phyloP scores from a whole-genome alignment of 768 basidiomycete genomes.

The Melanogaster broomeanus region DNA sequence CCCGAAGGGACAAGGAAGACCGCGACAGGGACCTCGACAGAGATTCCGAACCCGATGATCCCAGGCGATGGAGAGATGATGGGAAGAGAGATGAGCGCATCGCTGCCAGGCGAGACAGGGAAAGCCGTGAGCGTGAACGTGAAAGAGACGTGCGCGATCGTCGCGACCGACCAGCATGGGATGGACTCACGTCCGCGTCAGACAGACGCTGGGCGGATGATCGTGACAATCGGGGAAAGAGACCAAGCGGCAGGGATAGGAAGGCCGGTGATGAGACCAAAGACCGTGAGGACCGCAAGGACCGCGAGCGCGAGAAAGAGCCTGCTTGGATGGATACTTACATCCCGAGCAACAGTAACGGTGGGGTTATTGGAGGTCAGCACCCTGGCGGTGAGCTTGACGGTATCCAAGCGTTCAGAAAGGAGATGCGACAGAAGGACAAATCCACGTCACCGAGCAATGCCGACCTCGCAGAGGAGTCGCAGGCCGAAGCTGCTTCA shows the following conservation, averaged over 20 bases:
- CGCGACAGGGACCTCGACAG: conserved; percentile 45
- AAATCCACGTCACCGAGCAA: conserved; percentile 39
- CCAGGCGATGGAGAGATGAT: conserved; percentile 80
- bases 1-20: conserved; percentile 37
- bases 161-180: conserved; percentile 51
- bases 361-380: conserved; percentile 67
- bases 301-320: conserved; percentile 73
- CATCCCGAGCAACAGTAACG: conserved; percentile 57
- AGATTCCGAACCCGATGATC: conserved; percentile 61
- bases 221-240: conserved; percentile 65
- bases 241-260: conserved; percentile 58
- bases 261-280: conserved; percentile 48
- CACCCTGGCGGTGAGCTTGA: conserved; percentile 68
- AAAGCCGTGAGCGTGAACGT: conserved; percentile 38
- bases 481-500: conserved; percentile 25
- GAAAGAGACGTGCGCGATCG: conserved; percentile 44
- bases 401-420: conserved; percentile 87
- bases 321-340: conserved; percentile 94
- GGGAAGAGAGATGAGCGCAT: conserved; percentile 79
- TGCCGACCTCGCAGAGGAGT: conserved; percentile 4
- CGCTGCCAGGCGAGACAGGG: conserved; percentile 59
- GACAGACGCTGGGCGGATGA: conserved; percentile 66
- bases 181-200: conserved; percentile 49
- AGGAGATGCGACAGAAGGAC: conserved; percentile 77
- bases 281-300: conserved; percentile 53